Conservation (phyloP, 225 moss, liverwort and hornwort genomes). For the Pseudoscleropodium purum region DNA sequence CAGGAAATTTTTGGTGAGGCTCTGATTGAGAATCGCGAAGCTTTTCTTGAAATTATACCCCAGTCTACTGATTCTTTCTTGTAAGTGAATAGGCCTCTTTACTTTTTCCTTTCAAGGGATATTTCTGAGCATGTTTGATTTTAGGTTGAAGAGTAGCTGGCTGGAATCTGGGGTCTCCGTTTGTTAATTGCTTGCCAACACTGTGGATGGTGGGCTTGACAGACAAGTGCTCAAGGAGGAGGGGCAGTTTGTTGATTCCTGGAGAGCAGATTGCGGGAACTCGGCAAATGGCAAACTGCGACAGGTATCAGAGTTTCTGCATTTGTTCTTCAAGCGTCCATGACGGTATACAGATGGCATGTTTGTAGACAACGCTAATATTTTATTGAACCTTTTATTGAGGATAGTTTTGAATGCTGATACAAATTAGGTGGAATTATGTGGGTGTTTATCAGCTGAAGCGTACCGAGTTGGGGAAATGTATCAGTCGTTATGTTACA, state of each 20-base stretch:
- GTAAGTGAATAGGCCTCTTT: conserved; percentile 28
- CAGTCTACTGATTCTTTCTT: conserved; percentile 54
- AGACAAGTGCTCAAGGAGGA: conserved; percentile 62
- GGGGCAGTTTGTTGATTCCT: conserved; percentile 42
- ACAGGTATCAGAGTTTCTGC: conserved; percentile 13
- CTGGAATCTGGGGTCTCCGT: background rate
- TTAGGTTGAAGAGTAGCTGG: background rate
- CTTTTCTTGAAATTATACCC: conserved; percentile 46
- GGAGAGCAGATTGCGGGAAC: conserved; percentile 25
- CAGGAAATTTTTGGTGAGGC: conserved; percentile 82
- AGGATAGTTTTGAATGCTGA: background rate
- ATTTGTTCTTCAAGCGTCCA: background rate
- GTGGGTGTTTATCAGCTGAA: background rate
- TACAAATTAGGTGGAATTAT: background rate
- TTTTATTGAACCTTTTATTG: background rate
- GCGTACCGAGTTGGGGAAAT: background rate
- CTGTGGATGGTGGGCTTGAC: conserved; percentile 11
- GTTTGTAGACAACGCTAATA: background rate
- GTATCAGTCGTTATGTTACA: background rate
- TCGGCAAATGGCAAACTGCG: conserved; percentile 1
- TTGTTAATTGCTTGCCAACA: background rate
- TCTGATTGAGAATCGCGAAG: conserved; percentile 62
- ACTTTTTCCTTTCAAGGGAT: background rate
- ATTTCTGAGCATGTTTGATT: background rate
- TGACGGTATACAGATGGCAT: background rate